Evolutionary conservation across 1,139 yeast genomes (phyloP).

Genomic region (Lodderomyces pseudojiufengensis): DNA sequence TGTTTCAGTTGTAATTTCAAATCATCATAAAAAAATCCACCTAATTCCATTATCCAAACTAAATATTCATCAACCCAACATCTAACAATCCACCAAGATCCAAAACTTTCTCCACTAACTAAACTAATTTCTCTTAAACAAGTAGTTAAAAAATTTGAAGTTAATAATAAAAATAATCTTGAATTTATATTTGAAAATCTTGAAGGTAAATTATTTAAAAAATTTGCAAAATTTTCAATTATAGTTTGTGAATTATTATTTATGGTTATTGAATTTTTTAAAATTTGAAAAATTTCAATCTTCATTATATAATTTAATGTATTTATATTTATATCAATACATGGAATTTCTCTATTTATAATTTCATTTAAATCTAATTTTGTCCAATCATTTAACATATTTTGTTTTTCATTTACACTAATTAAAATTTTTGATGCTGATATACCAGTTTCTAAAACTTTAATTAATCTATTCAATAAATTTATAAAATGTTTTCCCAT

Average conservation of each 20-base stretch:
- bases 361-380: constrained; percentile 50
- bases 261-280: constrained; percentile 4
- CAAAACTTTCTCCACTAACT: constrained; percentile 59
- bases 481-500: constrained; percentile 57
- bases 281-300: constrained; percentile 23
- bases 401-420: constrained; percentile 41
- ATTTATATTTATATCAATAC: constrained; percentile 31
- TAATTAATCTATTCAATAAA: constrained; percentile 53
- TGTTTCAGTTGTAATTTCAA: constrained; percentile 12
- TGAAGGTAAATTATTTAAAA: constrained; percentile 42
- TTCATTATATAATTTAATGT: constrained; percentile 39
- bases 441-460: constrained; percentile 58
- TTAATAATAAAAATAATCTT: constrained; percentile 51
- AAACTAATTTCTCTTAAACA: constrained; percentile 63
- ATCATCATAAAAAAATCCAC: constrained; percentile 53
- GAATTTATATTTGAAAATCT: constrained; percentile 49
- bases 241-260: not conserved
- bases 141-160: constrained; percentile 57
- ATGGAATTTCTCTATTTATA: constrained; percentile 54
- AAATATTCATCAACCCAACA: constrained; percentile 79
- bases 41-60: constrained; percentile 65
- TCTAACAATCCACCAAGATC: constrained; percentile 74
- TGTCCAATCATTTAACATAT: constrained; percentile 62
- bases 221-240: constrained; percentile 20
- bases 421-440: constrained; percentile 51